Evolutionary conservation across 2,329 filamentous ascomycete species (phyloP).

Genomic region (Microsporum audouinii): DNA sequence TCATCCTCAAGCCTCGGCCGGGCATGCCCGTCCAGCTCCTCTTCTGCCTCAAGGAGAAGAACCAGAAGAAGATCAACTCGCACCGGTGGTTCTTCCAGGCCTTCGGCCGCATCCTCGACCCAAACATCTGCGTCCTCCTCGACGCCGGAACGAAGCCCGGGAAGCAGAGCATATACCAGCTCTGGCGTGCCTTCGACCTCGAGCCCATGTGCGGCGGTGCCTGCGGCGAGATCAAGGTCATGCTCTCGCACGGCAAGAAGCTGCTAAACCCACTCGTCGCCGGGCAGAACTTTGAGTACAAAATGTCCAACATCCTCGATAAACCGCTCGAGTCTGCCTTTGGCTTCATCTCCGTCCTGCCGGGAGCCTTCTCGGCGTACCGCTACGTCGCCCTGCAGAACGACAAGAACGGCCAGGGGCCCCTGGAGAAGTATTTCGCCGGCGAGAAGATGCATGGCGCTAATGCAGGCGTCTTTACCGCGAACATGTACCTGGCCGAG

Average conservation of each 20-base stretch:
- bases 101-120: constrained; percentile 81
- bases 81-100: constrained; percentile 99
- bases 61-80: constrained; percentile 99
- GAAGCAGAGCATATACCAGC: constrained; percentile 86
- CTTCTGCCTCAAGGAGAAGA: constrained; percentile 98
- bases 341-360: constrained; percentile 92
- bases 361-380: constrained; percentile 97
- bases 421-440: constrained; percentile 90
- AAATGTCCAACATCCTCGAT: constrained; percentile 98
- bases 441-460: constrained; percentile 92
- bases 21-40: constrained; percentile 89
- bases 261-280: constrained; percentile 88
- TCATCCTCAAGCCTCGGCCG: constrained; percentile 67
- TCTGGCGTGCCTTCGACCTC: constrained; percentile 97
- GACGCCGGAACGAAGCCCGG: constrained; percentile 94
- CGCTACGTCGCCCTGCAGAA: constrained; percentile 90
- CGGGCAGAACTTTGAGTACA: constrained; percentile 98
- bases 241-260: constrained; percentile 78
- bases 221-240: constrained; percentile 97
- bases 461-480: constrained; percentile 90
- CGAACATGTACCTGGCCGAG: constrained; percentile 55
- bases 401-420: constrained; percentile 86
- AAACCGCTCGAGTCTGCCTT: constrained; percentile 96
- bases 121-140: constrained; percentile 91
- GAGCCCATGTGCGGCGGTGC: constrained; percentile 96